Conservation (phyloP, 352 stramenopile genomes). For the Saprolegnia diclina region DNA sequence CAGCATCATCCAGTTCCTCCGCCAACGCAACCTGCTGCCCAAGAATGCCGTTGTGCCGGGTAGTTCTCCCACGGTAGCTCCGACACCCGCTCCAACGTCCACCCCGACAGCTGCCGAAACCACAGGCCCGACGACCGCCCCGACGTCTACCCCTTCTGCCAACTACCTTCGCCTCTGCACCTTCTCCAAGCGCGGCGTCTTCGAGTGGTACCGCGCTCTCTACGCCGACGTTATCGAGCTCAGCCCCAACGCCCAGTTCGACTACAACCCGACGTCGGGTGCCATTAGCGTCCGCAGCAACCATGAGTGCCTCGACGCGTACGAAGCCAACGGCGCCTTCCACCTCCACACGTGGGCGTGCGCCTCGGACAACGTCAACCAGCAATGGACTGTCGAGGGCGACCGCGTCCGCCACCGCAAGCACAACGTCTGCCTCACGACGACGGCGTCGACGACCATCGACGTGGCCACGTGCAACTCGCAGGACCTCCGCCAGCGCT, state of each 20-base stretch:
- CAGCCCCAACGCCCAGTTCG: neutral
- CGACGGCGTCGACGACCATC: neutral
- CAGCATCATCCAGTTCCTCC: neutral
- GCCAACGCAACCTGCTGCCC: neutral
- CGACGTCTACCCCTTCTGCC: neutral
- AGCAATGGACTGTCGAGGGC: neutral
- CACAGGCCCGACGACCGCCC: neutral
- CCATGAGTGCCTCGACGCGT: neutral
- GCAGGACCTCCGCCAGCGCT: neutral
- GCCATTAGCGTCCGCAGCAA: neutral
- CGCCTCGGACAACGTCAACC: neutral
- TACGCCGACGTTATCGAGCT: neutral
- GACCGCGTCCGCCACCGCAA: neutral
- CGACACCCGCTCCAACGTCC: neutral
- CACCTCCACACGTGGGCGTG: neutral
- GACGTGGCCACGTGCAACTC: constrained; percentile 3
- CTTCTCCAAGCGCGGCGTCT: neutral
- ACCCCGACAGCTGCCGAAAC: neutral
- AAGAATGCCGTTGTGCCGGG: neutral
- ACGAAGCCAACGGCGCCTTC: neutral
- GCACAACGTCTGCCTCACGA: neutral
- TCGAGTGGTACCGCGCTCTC: neutral
- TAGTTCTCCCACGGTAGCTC: neutral
- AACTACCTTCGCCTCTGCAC: neutral
- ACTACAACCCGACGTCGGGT: neutral